Evolutionary conservation across 2,329 filamentous ascomycete species (phyloP).

Genomic region (Pseudogymnoascus pannorum): DNA sequence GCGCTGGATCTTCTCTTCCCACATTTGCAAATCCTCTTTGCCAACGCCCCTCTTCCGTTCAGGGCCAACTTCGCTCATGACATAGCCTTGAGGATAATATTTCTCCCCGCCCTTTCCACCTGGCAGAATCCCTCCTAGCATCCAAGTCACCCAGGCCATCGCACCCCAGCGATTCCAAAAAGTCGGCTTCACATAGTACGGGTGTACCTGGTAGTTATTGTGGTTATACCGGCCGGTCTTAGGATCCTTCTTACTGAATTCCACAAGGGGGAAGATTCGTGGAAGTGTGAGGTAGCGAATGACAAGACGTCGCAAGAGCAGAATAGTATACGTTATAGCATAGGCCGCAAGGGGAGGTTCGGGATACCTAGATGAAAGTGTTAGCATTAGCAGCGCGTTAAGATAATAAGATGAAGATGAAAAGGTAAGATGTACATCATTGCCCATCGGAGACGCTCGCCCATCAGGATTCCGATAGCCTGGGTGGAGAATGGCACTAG

Average conservation of each 20-base stretch:
- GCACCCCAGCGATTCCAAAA: conserved; percentile 57
- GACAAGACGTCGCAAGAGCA: conserved; percentile 46
- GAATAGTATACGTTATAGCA: conserved; percentile 37
- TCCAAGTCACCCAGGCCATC: conserved; percentile 40
- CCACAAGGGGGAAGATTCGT: conserved; percentile 36
- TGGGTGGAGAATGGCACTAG: conserved; percentile 41
- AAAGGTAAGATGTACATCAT: conserved; percentile 45
- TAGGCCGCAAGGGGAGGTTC: conserved; percentile 35
- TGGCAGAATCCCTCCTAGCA: conserved; percentile 39
- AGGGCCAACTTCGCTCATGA: conserved; percentile 56
- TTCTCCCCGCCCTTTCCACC: conserved; percentile 31
- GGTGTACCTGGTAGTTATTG: conserved; percentile 50
- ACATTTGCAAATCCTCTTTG: conserved; percentile 16
- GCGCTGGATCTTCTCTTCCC: not conserved
- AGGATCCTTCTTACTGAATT: conserved; percentile 41
- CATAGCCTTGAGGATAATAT: conserved; percentile 44
- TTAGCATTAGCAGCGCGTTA: not conserved
- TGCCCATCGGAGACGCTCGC: conserved; percentile 53
- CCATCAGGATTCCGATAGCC: conserved; percentile 53
- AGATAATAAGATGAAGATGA: not conserved
- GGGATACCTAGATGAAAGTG: conserved; percentile 31
- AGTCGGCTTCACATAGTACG: conserved; percentile 56
- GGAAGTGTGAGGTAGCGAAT: conserved; percentile 55
- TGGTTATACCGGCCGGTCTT: conserved; percentile 45
- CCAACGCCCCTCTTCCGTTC: conserved; percentile 43